phyloP scores from a whole-genome alignment of 768 basidiomycete genomes.

The Auriscalpium vulgare region DNA sequence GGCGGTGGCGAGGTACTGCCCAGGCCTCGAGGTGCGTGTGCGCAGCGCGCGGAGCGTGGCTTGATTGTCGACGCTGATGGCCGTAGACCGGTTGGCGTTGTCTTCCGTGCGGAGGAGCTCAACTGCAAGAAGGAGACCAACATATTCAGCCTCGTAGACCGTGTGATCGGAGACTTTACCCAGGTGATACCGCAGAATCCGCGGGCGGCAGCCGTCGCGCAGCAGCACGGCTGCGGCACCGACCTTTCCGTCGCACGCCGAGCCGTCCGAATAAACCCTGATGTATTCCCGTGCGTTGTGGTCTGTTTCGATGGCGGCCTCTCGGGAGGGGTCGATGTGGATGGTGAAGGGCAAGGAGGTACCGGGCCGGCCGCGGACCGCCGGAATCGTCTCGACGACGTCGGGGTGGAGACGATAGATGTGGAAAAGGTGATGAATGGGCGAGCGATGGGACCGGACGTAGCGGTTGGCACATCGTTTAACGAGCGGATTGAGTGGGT shows the following conservation, averaged over 20 bases:
- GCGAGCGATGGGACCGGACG: not conserved
- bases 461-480: not conserved
- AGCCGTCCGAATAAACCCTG: slow-evolving; percentile 16
- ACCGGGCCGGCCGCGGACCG: not conserved
- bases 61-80: slow-evolving; percentile 5
- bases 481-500: not conserved
- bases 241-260: slow-evolving; percentile 8
- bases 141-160: slow-evolving; percentile 25
- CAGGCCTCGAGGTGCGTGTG: not conserved
- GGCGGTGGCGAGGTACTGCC: slow-evolving; percentile 3
- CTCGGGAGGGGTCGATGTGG: not conserved
- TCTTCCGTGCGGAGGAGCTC: slow-evolving; percentile 18
- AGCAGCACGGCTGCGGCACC: slow-evolving; percentile 13
- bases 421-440: slow-evolving; percentile 12
- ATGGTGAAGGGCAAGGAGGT: not conserved
- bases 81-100: not conserved
- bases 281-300: not conserved
- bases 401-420: not conserved
- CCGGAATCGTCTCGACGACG: slow-evolving; percentile 5
- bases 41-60: not conserved
- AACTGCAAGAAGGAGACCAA: slow-evolving; percentile 21
- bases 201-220: not conserved
- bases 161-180: slow-evolving; percentile 13
- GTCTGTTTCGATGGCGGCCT: not conserved
- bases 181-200: not conserved